Conservation (phyloP, 148 eudicot genomes). For the Hydrangea macrophylla region DNA sequence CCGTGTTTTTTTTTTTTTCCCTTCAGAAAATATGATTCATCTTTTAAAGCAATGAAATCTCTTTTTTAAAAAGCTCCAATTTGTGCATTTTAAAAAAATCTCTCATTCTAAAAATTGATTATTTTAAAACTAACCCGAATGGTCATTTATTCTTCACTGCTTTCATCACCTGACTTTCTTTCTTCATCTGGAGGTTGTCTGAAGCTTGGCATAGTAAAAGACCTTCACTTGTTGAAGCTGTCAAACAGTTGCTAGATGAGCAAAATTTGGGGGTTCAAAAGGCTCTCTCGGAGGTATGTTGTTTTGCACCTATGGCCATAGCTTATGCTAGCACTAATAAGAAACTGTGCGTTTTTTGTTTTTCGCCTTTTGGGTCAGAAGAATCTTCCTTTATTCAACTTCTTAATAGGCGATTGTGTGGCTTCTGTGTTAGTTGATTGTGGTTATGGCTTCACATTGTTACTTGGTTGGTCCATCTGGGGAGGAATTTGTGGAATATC, state of each 20-base stretch:
- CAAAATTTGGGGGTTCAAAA: conserved; percentile 72
- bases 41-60: too few species aligned
- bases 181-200: conserved; percentile 52
- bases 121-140: too few species aligned
- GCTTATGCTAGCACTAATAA: conserved; percentile 8
- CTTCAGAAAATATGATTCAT: too few species aligned
- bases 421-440: conserved; percentile 61
- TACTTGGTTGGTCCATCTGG: conserved; percentile 94
- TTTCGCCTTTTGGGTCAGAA: too few species aligned
- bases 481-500: conserved; percentile 88
- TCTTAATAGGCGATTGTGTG: conserved; percentile 12
- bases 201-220: conserved; percentile 92
- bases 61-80: too few species aligned
- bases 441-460: conserved; percentile 99
- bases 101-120: too few species aligned
- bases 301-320: conserved; percentile 3
- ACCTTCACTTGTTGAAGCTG: conserved; percentile 76
- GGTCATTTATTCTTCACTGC: conserved; percentile 12
- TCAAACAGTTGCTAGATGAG: conserved; percentile 74
- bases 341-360: too few species aligned
- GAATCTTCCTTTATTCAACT: not conserved
- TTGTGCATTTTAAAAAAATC: too few species aligned
- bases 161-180: conserved; percentile 17
- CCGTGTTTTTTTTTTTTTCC: too few species aligned
- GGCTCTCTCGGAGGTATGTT: conserved; percentile 91